These are phyloP conservation scores for Moesziomyces globuligerus DNA, from an alignment of 1,284 basidiomycete genomes.

Conservation along the genomic window DNA sequence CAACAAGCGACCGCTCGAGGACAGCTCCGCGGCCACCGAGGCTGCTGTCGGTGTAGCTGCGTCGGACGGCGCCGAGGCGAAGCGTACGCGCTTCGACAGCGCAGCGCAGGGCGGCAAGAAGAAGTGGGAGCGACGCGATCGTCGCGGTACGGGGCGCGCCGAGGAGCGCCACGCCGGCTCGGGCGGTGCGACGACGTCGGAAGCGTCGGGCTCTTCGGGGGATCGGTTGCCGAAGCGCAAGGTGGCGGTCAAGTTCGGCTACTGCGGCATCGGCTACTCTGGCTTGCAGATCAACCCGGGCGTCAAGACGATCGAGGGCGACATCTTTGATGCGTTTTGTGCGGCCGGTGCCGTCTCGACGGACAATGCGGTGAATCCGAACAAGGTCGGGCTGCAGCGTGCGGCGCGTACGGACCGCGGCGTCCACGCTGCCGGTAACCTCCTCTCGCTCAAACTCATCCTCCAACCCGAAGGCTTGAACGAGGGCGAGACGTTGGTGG, in stretches of 20 bases:
- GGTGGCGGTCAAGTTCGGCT: constrained; percentile 72
- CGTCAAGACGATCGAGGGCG: constrained; percentile 87
- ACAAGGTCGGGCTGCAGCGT: constrained; percentile 86
- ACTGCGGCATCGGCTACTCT: constrained; percentile 76
- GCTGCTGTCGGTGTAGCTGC: neutral
- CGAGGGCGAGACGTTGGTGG: constrained; percentile 71
- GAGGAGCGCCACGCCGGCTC: neutral
- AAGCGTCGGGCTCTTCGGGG: neutral
- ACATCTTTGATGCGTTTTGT: constrained; percentile 86
- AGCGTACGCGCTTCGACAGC: constrained; percentile 27
- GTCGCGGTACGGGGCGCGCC: constrained; percentile 28
- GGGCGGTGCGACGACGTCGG: neutral
- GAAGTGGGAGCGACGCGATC: constrained; percentile 40
- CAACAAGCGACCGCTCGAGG: constrained; percentile 19
- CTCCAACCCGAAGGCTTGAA: constrained; percentile 68
- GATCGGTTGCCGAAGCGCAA: constrained; percentile 71
- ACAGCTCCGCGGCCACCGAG: neutral
- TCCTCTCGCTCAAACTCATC: constrained; percentile 70
- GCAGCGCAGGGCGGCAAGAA: constrained; percentile 3
- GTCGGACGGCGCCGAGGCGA: neutral
- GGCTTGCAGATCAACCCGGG: constrained; percentile 87
- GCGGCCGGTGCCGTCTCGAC: constrained; percentile 88
- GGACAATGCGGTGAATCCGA: constrained; percentile 90
- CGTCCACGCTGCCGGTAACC: constrained; percentile 95
- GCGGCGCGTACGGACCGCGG: constrained; percentile 96